Evolutionary conservation across 768 basidiomycete genomes (phyloP).

Genomic region (Neoboletus magnificus): DNA sequence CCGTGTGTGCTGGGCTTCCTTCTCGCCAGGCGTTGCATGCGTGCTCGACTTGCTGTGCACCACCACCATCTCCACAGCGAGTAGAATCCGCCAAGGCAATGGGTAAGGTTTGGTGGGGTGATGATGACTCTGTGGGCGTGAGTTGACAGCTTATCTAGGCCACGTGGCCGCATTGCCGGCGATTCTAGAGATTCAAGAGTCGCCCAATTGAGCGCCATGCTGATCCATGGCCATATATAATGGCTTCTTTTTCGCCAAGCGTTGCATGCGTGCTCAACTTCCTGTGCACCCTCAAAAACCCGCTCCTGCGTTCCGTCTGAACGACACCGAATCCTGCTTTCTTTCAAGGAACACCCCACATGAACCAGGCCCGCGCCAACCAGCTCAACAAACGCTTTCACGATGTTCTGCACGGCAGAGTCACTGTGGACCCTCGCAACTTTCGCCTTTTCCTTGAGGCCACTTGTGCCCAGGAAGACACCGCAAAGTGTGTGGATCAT

Average conservation of each 20-base stretch:
- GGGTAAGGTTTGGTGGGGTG: too few species aligned
- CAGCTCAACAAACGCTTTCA: constrained; percentile 38
- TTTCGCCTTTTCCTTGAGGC: constrained; percentile 46
- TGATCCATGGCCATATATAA: background rate
- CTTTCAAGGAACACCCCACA: background rate
- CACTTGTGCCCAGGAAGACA: constrained; percentile 39
- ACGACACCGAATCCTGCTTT: background rate
- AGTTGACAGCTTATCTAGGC: background rate
- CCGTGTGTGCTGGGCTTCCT: too few species aligned
- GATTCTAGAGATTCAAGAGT: background rate
- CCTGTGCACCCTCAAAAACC: background rate
- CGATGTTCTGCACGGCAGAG: constrained; percentile 32
- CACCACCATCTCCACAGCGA: too few species aligned
- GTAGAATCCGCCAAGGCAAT: too few species aligned
- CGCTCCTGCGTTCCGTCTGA: background rate
- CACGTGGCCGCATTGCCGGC: too few species aligned
- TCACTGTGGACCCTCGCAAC: constrained; percentile 19
- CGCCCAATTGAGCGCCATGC: background rate
- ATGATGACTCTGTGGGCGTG: too few species aligned
- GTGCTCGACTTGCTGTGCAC: too few species aligned
- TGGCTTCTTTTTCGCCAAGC: background rate
- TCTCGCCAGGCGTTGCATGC: too few species aligned
- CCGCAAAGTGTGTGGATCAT: constrained; percentile 35
- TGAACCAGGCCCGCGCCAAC: constrained; percentile 15
- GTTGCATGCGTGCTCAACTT: background rate